A percentile compares a stretch with the other conserved stretches of the same genome.
Conservation (phyloP, 805 yeast species). For the Metschnikowia peoriensis region DNA sequence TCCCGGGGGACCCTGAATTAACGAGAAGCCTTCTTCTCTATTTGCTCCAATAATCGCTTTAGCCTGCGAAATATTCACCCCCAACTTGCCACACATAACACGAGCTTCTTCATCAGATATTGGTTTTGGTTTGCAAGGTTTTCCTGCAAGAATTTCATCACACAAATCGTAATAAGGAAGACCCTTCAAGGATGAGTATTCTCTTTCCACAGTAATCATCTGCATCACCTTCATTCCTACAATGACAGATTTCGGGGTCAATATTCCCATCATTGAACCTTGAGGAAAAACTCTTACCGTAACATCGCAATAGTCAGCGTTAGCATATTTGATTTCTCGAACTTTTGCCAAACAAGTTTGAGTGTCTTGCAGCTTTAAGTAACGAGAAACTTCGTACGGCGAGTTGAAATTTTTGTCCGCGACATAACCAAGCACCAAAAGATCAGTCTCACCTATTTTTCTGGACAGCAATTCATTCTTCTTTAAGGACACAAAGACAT, state of each 20-base stretch:
- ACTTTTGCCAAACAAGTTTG: conserved; percentile 80
- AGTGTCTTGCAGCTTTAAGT: conserved; percentile 29
- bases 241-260: conserved; percentile 63
- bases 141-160: conserved; percentile 64
- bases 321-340: conserved; percentile 63
- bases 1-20: conserved; percentile 99
- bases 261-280: conserved; percentile 48
- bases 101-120: conserved; percentile 39
- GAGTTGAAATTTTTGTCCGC: conserved; percentile 20
- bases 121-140: conserved; percentile 47
- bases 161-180: conserved; percentile 76
- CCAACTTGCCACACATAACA: conserved; percentile 46
- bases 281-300: conserved; percentile 65
- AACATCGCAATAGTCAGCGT: conserved; percentile 67
- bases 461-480: conserved; percentile 49
- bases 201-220: conserved; percentile 92
- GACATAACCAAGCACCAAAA: conserved; percentile 55
- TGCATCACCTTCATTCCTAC: conserved; percentile 76
- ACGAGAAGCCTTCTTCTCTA: conserved; percentile 68
- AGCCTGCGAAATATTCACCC: conserved; percentile 88
- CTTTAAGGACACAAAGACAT: conserved; percentile 72
- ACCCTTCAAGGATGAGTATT: conserved; percentile 79
- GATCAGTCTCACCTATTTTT: conserved; percentile 70
- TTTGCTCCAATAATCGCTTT: conserved; percentile 77
- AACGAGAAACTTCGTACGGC: conserved; percentile 21